Base-by-base conservation (phyloP, 768 basidiomycete genomes). In the Leccinum sublutescens region DNA sequence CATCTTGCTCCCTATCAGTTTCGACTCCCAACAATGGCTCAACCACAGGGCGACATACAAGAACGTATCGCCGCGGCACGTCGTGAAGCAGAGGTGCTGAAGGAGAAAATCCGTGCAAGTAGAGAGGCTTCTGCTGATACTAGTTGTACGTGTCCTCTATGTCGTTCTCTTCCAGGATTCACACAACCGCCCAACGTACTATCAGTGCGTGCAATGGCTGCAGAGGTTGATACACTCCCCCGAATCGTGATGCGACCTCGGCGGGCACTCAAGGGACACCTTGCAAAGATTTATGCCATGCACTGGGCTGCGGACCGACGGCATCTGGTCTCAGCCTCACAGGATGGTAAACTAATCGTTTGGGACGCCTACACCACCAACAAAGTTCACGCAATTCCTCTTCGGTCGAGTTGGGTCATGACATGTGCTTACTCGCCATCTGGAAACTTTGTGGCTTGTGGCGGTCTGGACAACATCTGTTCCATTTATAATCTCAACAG, bases 341-440 rank as follows among this genome's bases (percentile, higher is more conserved):
- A 99, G 74, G 96, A 99, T 72, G 96, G 96, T 55, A 99, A 99
- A 76, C 85, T 99, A 59, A 98, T 99, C 72, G 96, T 99, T 55
- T 99, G 96, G 96, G 96, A 99, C 76, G 96, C 96, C 53, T 98
- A 98, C 77, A 98, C 96, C n/a, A 97, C 95, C 59, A 99, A 99
- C 84, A 99, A 99, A 80, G 96, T 99, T 60, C 97, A 99, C 71
- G 96, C 96, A 66, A 99, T 99, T 73, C 96, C 96, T 53, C 80
- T 99, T 50, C 88, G 96, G 54, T 97, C 95, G 50, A 94, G 92
- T 71, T 99, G 96, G 96, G 96, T 99, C 77, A 99, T 99, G 96
- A 99, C 96, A 54, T 99, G 96, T 73, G 96, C 96, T 53, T 98
- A 98, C 77, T 89, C 97, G 21, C 96, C 97, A 5, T 93, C 92